These are phyloP conservation scores for Nepenthes mirabilis DNA, from an alignment of 148 eudicot genomes.

Conservation along the genomic window DNA sequence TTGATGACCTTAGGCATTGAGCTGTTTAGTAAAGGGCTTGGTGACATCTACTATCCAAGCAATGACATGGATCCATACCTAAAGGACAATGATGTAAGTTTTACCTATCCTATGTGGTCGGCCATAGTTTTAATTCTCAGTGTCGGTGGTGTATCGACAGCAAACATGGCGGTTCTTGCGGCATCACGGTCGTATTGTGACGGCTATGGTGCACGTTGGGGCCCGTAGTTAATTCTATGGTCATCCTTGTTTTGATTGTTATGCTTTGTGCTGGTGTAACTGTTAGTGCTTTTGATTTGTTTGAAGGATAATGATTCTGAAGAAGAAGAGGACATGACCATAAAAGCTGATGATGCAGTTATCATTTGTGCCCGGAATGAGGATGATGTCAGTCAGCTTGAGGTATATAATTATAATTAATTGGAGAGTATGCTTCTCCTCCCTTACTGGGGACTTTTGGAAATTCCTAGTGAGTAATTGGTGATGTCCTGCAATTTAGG, in stretches of 20 bases:
- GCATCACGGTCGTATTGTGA: too few species aligned
- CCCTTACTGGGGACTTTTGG: neutral
- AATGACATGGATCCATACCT: constrained; percentile 87
- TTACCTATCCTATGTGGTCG: neutral
- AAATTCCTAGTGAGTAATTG: neutral
- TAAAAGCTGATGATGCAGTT: constrained; percentile 73
- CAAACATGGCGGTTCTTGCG: too few species aligned
- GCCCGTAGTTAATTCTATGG: too few species aligned
- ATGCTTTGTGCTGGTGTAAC: neutral
- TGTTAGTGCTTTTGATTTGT: neutral
- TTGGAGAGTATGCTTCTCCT: constrained; percentile 2
- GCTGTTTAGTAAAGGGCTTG: constrained; percentile 54
- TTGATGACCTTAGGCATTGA: constrained; percentile 40
- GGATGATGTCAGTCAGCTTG: constrained; percentile 83
- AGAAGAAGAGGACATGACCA: constrained; percentile 69
- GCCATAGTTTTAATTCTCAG: too few species aligned
- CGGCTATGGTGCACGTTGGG: too few species aligned
- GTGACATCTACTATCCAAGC: constrained; percentile 63
- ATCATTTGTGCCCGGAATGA: constrained; percentile 78
- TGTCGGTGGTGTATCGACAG: too few species aligned
- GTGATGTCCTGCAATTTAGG: constrained; percentile 27
- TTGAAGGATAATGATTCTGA: constrained; percentile 71
- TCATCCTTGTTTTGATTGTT: too few species aligned
- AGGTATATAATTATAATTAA: constrained; percentile 41
- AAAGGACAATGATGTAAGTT: constrained; percentile 58